Percentiles rank a stretch among this genome's conserved stretches.
These are phyloP conservation scores for Trichocomaceae sp. DNA, from an alignment of 2,329 filamentous ascomycete genomes.

Conservation along the genomic window DNA sequence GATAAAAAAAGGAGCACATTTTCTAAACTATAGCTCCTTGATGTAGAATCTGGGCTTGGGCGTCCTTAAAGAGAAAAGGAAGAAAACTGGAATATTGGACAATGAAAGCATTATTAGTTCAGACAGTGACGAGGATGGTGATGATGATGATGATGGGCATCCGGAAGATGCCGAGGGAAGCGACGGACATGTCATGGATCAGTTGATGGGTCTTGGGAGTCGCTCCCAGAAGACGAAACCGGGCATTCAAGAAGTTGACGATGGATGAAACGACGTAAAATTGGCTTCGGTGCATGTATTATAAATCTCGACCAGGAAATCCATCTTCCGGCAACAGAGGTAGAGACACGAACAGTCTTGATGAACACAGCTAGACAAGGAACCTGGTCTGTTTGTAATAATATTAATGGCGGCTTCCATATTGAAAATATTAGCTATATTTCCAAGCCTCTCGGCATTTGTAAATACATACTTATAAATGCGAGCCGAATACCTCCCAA, in stretches of 20 bases:
- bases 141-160: constrained; percentile 7
- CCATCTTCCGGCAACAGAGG: too few species aligned
- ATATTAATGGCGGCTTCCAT: neutral
- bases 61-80: constrained; percentile 37
- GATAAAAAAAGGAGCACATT: neutral
- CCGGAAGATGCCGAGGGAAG: constrained; percentile 18
- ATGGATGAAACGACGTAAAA: constrained; percentile 4
- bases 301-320: too few species aligned
- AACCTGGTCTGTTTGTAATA: too few species aligned
- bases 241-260: constrained; percentile 32
- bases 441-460: too few species aligned
- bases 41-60: constrained; percentile 39
- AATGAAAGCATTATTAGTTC: neutral
- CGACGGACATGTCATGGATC: constrained; percentile 26
- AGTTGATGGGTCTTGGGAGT: constrained; percentile 31
- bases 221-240: constrained; percentile 30
- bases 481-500: neutral
- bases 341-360: too few species aligned
- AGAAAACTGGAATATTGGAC: constrained; percentile 14
- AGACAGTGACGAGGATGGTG: constrained; percentile 17
- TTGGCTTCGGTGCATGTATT: neutral
- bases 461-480: constrained; percentile 7
- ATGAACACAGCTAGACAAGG: too few species aligned
- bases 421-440: too few species aligned
- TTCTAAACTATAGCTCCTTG: neutral